Evolutionary conservation across 129 eudicot species (phyloP).

Genomic region (Heracleum sosnowskyi): DNA sequence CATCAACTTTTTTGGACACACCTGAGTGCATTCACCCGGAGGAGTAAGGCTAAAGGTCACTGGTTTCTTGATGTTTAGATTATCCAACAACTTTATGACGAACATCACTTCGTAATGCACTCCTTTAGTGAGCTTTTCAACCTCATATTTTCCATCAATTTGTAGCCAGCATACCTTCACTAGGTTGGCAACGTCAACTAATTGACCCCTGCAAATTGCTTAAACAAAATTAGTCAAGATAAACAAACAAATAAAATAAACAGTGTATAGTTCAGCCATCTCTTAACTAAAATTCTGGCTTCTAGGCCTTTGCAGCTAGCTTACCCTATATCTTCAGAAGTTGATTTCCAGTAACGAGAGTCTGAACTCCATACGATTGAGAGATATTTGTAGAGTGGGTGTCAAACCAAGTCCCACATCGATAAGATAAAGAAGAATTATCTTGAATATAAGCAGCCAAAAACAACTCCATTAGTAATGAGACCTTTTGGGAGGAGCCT

Average conservation of each 20-base stretch:
- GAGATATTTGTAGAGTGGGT: too few relatives aligned
- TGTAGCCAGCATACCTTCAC: not conserved
- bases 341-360: slow-evolving; percentile 58
- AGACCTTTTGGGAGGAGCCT: too few relatives aligned
- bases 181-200: slow-evolving; percentile 3
- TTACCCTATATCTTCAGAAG: slow-evolving; percentile 21
- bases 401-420: too few relatives aligned
- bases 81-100: slow-evolving; percentile 27
- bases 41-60: slow-evolving; percentile 32
- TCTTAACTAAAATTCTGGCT: not conserved
- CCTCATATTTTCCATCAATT: slow-evolving; percentile 18
- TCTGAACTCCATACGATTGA: slow-evolving; percentile 57
- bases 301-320: too few relatives aligned
- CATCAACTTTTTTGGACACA: slow-evolving; percentile 38
- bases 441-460: too few relatives aligned
- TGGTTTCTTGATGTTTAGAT: slow-evolving; percentile 32
- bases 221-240: not conserved
- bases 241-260: too few relatives aligned
- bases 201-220: not conserved
- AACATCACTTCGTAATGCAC: slow-evolving; percentile 27
- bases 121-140: slow-evolving; percentile 22
- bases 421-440: too few relatives aligned
- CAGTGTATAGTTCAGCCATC: too few relatives aligned
- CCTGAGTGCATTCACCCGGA: slow-evolving; percentile 35
- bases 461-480: too few relatives aligned